phyloP scores from a whole-genome alignment of 2,329 filamentous ascomycete genomes.

The Ceratocystis cacaofunesta region DNA sequence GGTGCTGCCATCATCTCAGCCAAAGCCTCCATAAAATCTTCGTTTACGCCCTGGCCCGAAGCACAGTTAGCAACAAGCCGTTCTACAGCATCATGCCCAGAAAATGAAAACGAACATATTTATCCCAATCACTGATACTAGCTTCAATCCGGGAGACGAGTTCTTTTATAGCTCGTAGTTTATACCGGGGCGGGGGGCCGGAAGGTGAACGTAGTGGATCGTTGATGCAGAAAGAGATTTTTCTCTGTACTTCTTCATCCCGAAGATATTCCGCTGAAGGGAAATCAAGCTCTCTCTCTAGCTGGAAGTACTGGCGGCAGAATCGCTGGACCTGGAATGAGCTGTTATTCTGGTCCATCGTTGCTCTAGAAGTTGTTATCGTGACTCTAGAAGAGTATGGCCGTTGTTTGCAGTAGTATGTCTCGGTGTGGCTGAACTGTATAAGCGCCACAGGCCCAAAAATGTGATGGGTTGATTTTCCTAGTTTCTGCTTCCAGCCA shows the following conservation, averaged over 20 bases:
- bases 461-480: neutral
- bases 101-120: slow-evolving; percentile 54
- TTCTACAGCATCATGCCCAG: neutral
- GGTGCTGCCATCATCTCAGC: slow-evolving; percentile 48
- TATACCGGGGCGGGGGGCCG: slow-evolving; percentile 51
- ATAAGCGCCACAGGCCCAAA: neutral
- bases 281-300: slow-evolving; percentile 49
- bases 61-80: slow-evolving; percentile 6
- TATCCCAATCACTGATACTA: slow-evolving; percentile 65
- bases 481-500: neutral
- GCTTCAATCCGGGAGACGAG: slow-evolving; percentile 56
- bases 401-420: neutral
- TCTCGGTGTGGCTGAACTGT: neutral
- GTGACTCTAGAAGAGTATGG: neutral
- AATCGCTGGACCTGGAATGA: slow-evolving; percentile 31
- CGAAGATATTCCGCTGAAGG: slow-evolving; percentile 46
- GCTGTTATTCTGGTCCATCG: neutral
- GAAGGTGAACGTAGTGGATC: neutral
- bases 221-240: slow-evolving; percentile 7
- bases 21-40: slow-evolving; percentile 59
- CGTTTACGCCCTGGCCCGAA: slow-evolving; percentile 56
- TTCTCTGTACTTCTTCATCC: slow-evolving; percentile 43
- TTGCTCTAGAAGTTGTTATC: neutral
- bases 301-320: slow-evolving; percentile 64
- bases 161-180: slow-evolving; percentile 56